Evolutionary conservation across 306 rosid genomes (phyloP).

Genomic region (Prunus davidiana): DNA sequence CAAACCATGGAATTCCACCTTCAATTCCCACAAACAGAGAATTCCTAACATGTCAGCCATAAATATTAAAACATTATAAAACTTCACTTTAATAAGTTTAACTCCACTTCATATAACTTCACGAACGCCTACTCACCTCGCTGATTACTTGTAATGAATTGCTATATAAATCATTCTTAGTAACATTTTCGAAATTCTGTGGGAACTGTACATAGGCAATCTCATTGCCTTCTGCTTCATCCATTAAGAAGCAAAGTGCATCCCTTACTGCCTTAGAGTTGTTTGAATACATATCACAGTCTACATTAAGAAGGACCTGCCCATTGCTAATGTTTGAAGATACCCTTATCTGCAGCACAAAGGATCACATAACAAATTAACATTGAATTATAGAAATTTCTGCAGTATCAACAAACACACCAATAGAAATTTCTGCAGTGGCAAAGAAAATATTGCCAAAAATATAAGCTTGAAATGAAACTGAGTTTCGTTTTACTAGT

Average conservation of each 20-base stretch:
- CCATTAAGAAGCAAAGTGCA: slow-evolving; percentile 80
- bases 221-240: slow-evolving; percentile 64
- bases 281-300: slow-evolving; percentile 88
- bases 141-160: not conserved
- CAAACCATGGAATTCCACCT: slow-evolving; percentile 60
- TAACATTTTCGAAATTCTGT: slow-evolving; percentile 48
- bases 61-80: not conserved
- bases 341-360: slow-evolving; percentile 60
- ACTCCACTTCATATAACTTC: not conserved
- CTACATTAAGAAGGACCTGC: slow-evolving; percentile 62
- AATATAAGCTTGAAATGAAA: not conserved
- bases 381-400: no score
- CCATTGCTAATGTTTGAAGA: slow-evolving; percentile 84
- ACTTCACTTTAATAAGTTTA: not conserved
- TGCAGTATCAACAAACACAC: not conserved
- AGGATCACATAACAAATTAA: not conserved
- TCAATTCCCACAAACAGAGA: not conserved
- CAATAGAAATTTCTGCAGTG: not conserved
- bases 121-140: slow-evolving; percentile 36
- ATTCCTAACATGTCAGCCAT: not conserved
- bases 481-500: no score
- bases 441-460: no score
- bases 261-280: slow-evolving; percentile 59
- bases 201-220: slow-evolving; percentile 76
- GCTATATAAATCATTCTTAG: slow-evolving; percentile 61